These are phyloP conservation scores for Tricholoma terreum DNA, from an alignment of 768 basidiomycete species.

Conservation along the genomic window DNA sequence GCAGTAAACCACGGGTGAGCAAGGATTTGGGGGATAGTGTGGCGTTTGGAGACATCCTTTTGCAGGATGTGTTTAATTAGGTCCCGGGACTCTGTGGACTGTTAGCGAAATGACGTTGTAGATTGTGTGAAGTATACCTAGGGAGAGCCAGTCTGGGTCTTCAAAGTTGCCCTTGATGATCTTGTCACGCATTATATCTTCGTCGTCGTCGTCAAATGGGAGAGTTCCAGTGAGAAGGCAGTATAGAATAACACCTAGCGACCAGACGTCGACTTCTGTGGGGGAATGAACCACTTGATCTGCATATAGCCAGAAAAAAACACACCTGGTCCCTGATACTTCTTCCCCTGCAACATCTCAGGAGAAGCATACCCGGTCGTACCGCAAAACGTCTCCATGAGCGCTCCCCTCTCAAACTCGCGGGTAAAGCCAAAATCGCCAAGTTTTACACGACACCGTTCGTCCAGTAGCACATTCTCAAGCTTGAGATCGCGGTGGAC, in stretches of 20 bases:
- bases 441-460: conserved; percentile 86
- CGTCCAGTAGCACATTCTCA: conserved; percentile 91
- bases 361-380: conserved; percentile 93
- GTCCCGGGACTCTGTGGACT: conserved; percentile 71
- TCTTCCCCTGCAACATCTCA: conserved; percentile 85
- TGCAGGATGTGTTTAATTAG: conserved; percentile 76
- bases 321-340: conserved; percentile 87
- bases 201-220: conserved; percentile 90
- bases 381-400: conserved; percentile 93
- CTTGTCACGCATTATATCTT: conserved; percentile 75
- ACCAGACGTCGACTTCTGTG: conserved; percentile 94
- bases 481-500: conserved; percentile 97
- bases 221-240: conserved; percentile 85
- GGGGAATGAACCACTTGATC: conserved; percentile 10
- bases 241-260: conserved; percentile 88
- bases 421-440: conserved; percentile 95
- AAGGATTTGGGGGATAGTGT: conserved; percentile 82
- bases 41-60: conserved; percentile 71
- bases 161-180: conserved; percentile 87
- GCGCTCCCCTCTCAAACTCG: conserved; percentile 73
- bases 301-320: background rate
- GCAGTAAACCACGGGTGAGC: conserved; percentile 82
- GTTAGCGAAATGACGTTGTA: background rate
- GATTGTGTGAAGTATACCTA: conserved; percentile 47
- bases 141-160: conserved; percentile 88